Percentiles rank a stretch among this genome's conserved stretches.
phyloP scores from a whole-genome alignment of 768 basidiomycete species.

The Glaciozyma martinii region DNA sequence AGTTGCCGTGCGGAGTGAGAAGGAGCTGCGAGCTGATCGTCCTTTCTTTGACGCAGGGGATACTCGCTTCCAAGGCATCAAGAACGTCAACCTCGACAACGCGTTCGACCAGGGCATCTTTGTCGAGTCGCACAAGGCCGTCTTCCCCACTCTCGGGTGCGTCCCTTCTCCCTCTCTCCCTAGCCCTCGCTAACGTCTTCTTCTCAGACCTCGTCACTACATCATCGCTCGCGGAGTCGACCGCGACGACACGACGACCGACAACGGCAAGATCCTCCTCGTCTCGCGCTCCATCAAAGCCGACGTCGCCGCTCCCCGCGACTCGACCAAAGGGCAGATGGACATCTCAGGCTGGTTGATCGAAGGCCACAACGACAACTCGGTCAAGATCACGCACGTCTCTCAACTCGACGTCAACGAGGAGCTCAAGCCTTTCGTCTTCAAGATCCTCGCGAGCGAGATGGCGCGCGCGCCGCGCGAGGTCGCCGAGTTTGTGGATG shows the following conservation, averaged over 20 bases:
- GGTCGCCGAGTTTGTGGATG: slow-evolving; percentile 20
- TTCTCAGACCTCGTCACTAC: slow-evolving; percentile 9
- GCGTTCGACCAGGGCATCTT: slow-evolving; percentile 21
- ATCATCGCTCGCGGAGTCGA: slow-evolving; percentile 12
- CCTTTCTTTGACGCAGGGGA: slow-evolving; percentile 11
- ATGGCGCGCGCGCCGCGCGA: slow-evolving; percentile 14
- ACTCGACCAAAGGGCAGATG: slow-evolving; percentile 1
- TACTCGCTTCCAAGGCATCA: slow-evolving; percentile 10
- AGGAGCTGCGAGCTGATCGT: background rate
- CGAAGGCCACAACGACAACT: background rate
- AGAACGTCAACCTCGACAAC: slow-evolving; percentile 18
- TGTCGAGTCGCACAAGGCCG: slow-evolving; percentile 25
- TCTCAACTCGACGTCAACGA: background rate
- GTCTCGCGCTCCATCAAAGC: slow-evolving; percentile 13
- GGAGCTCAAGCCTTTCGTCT: slow-evolving; percentile 9
- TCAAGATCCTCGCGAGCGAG: slow-evolving; percentile 21
- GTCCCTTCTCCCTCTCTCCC: background rate
- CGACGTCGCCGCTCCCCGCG: slow-evolving; percentile 3
- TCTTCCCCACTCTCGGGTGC: slow-evolving; percentile 22
- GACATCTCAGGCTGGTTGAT: slow-evolving; percentile 16
- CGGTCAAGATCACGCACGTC: slow-evolving; percentile 12
- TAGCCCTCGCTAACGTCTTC: background rate
- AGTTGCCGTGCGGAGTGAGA: background rate
- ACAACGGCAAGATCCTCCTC: slow-evolving; percentile 17
- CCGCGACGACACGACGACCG: slow-evolving; percentile 16